Conservation (phyloP, 2,329 filamentous ascomycete genomes). For the Alternaria panax region DNA sequence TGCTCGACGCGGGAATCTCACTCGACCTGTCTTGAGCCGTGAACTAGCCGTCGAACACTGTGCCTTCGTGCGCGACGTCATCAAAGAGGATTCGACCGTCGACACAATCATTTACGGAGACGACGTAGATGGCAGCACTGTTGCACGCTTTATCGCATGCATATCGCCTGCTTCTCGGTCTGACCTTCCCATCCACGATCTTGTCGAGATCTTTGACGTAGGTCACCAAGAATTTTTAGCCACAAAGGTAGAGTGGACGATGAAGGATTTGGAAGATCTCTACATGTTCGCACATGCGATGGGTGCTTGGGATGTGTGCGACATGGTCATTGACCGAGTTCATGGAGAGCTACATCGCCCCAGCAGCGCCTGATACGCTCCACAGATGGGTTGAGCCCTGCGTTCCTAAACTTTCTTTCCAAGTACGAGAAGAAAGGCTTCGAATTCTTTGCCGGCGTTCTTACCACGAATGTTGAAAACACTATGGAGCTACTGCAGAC, state of each 20-base stretch:
- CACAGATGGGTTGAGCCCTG: neutral
- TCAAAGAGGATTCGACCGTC: neutral
- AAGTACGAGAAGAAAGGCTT: neutral
- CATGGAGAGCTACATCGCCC: slow-evolving; percentile 1
- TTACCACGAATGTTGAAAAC: neutral
- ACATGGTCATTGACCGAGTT: slow-evolving; percentile 9
- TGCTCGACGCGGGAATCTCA: neutral
- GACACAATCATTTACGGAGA: slow-evolving; percentile 1
- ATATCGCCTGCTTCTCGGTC: slow-evolving; percentile 1
- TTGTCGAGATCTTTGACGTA: neutral
- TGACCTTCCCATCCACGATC: neutral
- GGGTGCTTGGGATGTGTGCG: slow-evolving; percentile 1
- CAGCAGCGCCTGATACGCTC: neutral
- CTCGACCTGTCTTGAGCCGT: neutral
- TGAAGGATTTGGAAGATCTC: neutral
- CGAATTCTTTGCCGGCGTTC: neutral
- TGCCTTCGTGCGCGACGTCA: neutral
- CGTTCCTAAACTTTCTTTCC: slow-evolving; percentile 5
- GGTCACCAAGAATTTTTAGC: neutral
- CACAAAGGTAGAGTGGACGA: slow-evolving; percentile 4
- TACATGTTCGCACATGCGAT: slow-evolving; percentile 3
- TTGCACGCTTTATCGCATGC: slow-evolving; percentile 4
- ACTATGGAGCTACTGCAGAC: neutral
- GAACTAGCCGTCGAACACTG: neutral
- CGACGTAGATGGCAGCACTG: neutral